Evolutionary conservation across 176 grass and related monocot genomes (phyloP).

Genomic region (Pharus latifolius): DNA sequence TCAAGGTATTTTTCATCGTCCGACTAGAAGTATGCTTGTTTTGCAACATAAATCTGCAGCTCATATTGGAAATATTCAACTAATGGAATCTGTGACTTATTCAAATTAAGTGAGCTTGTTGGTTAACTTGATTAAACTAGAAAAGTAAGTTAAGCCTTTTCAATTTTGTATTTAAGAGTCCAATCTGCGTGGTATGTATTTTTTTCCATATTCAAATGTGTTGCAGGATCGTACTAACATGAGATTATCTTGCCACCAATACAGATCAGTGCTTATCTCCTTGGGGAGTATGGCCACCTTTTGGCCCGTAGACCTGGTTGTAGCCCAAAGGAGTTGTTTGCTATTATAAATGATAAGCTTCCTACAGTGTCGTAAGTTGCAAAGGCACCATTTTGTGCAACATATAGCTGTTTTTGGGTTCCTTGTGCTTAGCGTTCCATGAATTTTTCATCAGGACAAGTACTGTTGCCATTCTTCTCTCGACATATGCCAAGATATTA

Average conservation of each 20-base stretch:
- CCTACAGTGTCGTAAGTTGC: conserved; percentile 85
- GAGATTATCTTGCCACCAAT: conserved; percentile 3
- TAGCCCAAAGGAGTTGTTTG: conserved; percentile 93
- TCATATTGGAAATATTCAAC: background rate
- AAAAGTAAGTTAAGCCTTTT: background rate
- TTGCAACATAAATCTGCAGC: background rate
- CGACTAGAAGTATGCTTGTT: background rate
- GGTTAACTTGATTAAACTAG: background rate
- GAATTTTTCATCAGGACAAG: conserved; percentile 53
- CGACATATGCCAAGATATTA: conserved; percentile 91
- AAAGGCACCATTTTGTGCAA: conserved; percentile 7
- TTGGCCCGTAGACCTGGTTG: conserved; percentile 85
- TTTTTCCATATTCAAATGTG: background rate
- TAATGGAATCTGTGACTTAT: no score
- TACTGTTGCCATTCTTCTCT: conserved; percentile 95
- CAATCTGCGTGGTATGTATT: background rate
- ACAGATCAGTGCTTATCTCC: conserved; percentile 95
- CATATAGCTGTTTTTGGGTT: background rate
- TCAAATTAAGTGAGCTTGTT: background rate
- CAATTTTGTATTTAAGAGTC: background rate
- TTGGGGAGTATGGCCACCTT: conserved; percentile 98
- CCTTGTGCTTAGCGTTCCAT: background rate
- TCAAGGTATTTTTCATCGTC: conserved; percentile 65
- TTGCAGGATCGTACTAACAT: background rate
- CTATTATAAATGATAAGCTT: conserved; percentile 92